Conservation (phyloP, 495 filamentous ascomycete species). For the Podospora tetraspora region DNA sequence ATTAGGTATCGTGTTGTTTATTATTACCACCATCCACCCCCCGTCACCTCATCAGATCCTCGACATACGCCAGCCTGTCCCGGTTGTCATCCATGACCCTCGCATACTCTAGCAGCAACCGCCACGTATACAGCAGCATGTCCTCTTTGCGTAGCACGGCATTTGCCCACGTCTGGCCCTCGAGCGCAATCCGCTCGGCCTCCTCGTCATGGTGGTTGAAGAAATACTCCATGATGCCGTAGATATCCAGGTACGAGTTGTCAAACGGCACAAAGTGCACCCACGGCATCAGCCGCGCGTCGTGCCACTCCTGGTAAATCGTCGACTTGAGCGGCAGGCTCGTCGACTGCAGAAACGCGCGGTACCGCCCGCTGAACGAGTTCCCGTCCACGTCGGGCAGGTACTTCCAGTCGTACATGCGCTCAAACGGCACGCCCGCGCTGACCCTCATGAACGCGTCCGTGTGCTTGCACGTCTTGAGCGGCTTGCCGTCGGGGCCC, state of each 20-base stretch:
- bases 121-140: slow-evolving; percentile 64
- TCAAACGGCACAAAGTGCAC: slow-evolving; percentile 44
- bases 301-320: slow-evolving; percentile 53
- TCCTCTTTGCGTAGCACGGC: slow-evolving; percentile 64
- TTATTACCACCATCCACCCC: too few relatives aligned
- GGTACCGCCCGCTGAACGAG: slow-evolving; percentile 48
- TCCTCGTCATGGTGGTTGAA: slow-evolving; percentile 49
- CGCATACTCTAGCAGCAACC: slow-evolving; percentile 67
- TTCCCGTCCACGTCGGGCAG: slow-evolving; percentile 51
- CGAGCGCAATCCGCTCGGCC: slow-evolving; percentile 57
- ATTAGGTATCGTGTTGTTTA: slow-evolving; percentile 3
- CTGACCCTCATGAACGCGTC: slow-evolving; percentile 2
- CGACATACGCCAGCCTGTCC: slow-evolving; percentile 34
- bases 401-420: slow-evolving; percentile 19
- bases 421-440: slow-evolving; percentile 2
- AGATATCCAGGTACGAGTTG: slow-evolving; percentile 70
- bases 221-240: slow-evolving; percentile 75
- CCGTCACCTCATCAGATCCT: slow-evolving; percentile 3
- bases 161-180: slow-evolving; percentile 62
- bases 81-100: slow-evolving; percentile 60
- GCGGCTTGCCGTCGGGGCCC: slow-evolving; percentile 20
- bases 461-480: slow-evolving; percentile 14
- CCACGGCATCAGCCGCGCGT: slow-evolving; percentile 50
- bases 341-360: slow-evolving; percentile 42
- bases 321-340: slow-evolving; percentile 45